Percentiles rank a stretch among this genome's conserved stretches.
These are phyloP conservation scores for Diaporthe sp. DNA, from an alignment of 2,329 filamentous ascomycete genomes.

Conservation along the genomic window DNA sequence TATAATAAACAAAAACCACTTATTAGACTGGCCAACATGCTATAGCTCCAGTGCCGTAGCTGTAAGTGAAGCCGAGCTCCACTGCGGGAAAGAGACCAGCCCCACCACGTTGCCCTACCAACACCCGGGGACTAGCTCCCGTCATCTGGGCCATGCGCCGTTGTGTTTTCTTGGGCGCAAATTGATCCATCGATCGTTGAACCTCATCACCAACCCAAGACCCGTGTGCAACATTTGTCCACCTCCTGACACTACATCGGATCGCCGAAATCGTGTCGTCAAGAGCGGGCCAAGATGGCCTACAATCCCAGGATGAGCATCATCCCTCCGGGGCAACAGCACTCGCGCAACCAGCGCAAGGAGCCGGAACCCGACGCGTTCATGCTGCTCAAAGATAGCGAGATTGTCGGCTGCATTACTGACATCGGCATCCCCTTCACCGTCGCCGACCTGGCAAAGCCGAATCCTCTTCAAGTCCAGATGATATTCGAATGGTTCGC, in stretches of 20 bases:
- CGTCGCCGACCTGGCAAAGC: slow-evolving; percentile 89
- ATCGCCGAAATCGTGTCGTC: not conserved
- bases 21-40: no score
- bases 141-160: slow-evolving; percentile 2
- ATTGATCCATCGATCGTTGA: not conserved
- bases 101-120: slow-evolving; percentile 31
- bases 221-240: not conserved
- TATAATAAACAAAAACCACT: not conserved
- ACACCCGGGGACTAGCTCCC: slow-evolving; percentile 6
- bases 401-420: slow-evolving; percentile 97
- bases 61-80: not conserved
- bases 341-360: slow-evolving; percentile 65
- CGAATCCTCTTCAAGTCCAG: slow-evolving; percentile 93
- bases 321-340: slow-evolving; percentile 65
- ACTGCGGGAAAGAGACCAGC: not conserved
- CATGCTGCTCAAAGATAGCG: slow-evolving; percentile 74
- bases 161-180: slow-evolving; percentile 28
- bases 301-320: slow-evolving; percentile 74
- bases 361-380: slow-evolving; percentile 72
- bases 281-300: slow-evolving; percentile 59
- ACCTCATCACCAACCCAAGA: not conserved
- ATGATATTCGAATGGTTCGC: slow-evolving; percentile 99
- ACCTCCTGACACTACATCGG: not conserved
- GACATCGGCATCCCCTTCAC: slow-evolving; percentile 95
- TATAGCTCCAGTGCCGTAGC: not conserved